Conservation (phyloP, 176 grass and related monocot genomes). For the Chrysopogon serrulatus region DNA sequence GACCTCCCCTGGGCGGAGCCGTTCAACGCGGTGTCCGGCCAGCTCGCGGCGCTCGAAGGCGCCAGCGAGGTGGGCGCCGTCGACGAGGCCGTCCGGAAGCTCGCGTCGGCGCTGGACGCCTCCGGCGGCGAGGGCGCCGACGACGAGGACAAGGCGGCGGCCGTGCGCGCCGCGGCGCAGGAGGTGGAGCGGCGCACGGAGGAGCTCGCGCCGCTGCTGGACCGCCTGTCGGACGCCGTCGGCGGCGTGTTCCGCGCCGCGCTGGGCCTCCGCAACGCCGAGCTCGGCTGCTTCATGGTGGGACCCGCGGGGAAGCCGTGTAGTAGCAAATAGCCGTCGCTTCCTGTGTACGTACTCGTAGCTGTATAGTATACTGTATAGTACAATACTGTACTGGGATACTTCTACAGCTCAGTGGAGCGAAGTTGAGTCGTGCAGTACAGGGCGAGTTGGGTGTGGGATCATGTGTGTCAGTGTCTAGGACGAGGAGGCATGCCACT, state of each 20-base stretch:
- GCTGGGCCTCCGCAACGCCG: conserved; percentile 57
- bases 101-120: conserved; percentile 21
- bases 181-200: conserved; percentile 54
- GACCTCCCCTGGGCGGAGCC: conserved; percentile 53
- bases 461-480: neutral
- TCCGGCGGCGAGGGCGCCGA: neutral
- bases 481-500: neutral
- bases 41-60: conserved; percentile 15
- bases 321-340: conserved; percentile 6
- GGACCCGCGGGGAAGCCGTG: conserved; percentile 23
- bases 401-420: neutral
- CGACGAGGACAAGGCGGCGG: conserved; percentile 28
- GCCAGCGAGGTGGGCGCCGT: conserved; percentile 32
- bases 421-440: neutral
- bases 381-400: neutral
- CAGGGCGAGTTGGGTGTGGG: neutral
- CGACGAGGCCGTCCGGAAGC: conserved; percentile 37
- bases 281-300: conserved; percentile 36
- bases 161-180: neutral
- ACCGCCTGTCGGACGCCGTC: conserved; percentile 48
- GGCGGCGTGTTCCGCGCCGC: conserved; percentile 64
- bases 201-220: conserved; percentile 49
- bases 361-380: neutral
- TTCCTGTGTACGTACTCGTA: neutral
- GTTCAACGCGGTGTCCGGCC: conserved; percentile 52